Evolutionary conservation across 2,329 filamentous ascomycete species (phyloP).

Genomic region (Fusarium pseudoanthophilum): DNA sequence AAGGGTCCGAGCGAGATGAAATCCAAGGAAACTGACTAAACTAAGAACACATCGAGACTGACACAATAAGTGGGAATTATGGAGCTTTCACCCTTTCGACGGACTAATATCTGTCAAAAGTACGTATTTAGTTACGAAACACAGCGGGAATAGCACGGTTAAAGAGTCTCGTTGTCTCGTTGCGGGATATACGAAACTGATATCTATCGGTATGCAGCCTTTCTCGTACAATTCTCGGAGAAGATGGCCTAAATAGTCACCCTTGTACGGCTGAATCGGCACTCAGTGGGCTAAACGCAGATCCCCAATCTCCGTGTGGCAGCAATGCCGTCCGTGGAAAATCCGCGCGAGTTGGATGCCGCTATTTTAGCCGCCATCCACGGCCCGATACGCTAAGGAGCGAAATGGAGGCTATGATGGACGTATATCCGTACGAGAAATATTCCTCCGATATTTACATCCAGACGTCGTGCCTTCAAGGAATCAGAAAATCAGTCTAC

Average conservation of each 20-base stretch:
- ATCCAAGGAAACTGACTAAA: not conserved
- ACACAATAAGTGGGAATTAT: not conserved
- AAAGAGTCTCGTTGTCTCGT: fast-evolving
- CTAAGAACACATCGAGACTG: not conserved
- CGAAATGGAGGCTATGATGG: too few relatives aligned
- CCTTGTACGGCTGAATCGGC: not conserved
- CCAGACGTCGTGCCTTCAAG: too few relatives aligned
- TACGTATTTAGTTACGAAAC: not conserved
- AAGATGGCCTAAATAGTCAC: not conserved
- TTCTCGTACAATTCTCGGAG: not conserved
- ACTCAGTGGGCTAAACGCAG: not conserved
- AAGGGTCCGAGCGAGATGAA: not conserved
- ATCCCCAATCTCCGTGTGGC: not conserved
- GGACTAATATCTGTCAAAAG: too few relatives aligned
- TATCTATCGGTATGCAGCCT: not conserved
- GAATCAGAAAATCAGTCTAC: too few relatives aligned
- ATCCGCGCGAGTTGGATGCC: not conserved
- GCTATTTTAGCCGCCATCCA: not conserved
- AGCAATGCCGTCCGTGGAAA: not conserved
- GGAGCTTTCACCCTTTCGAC: fast-evolving
- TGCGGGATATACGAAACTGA: not conserved
- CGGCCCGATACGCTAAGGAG: not conserved
- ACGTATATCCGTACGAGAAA: not conserved
- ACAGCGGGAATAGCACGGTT: not conserved
- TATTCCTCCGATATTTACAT: not conserved